Base-by-base conservation (phyloP, 208 protist species). In the Crithidia sp. region DNA sequence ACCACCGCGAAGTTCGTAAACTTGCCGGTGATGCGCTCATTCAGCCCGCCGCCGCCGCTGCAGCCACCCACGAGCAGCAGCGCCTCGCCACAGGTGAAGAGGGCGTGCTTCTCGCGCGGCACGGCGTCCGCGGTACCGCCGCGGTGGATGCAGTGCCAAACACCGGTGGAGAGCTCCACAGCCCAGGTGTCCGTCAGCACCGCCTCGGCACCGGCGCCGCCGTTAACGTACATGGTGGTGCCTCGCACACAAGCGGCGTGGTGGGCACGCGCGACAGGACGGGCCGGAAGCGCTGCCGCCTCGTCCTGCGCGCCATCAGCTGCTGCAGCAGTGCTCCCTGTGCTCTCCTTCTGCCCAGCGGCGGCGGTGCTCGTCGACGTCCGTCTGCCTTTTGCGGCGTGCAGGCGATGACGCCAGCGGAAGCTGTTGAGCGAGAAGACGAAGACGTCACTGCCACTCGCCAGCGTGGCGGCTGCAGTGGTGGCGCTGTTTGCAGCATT, bases 51-150 rank as follows among this genome's bases (percentile, higher is more conserved):
- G 39, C 73, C 86, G 44, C 77, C 49, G 61, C 76, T 87, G 77
- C 90, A 95, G 36, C 90, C 90, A 54, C 90, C 90, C 10, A 95
- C 85, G 5, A 88, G 73, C 45, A 95, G 64, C 12, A 95, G 69
- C 13, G 86, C 86, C 62, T 93, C 84, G 4, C 90, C 88, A 47
- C 86, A 93, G 6, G 68, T 81, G 59, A 95, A 91, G 2, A 95
- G 16, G 40, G 76, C 81, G 81, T 95, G 90, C 67, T 77, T 68
- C 67, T 93, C 88, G 6, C 90, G 76, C 44, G 88, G 86, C 50
- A 88, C 70, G 50, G 88, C 82, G 65, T 92, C 90, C 7, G 83
- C 84, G 60, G 71, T 87, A 50, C 61, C 76, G 50, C 88, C 90
- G 55, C 72, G 71, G 76, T 95, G 90, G 19, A 93, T 58, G 58